Percentiles rank a stretch among this genome's conserved stretches.
These are phyloP conservation scores for Syzygium oleosum DNA, from an alignment of 345 rosid species.

Conservation along the genomic window DNA sequence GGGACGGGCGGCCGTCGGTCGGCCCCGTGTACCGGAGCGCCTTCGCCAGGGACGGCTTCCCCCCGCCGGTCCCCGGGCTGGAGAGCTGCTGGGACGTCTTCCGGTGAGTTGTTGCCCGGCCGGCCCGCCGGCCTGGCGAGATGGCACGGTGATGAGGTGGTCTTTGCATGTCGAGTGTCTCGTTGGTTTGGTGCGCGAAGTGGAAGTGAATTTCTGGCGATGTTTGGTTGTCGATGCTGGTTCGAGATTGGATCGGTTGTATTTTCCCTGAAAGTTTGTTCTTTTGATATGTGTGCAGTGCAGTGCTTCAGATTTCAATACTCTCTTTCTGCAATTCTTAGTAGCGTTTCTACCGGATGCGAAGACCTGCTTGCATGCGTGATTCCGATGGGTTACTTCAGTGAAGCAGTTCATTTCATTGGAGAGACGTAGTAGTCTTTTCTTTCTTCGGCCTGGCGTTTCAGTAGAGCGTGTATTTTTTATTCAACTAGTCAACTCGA, in stretches of 20 bases:
- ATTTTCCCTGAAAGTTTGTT: background rate
- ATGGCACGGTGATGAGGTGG: background rate
- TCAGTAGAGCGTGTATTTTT: background rate
- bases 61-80: conserved; percentile 62
- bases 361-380: background rate
- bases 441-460: background rate
- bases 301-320: background rate
- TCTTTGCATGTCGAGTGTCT: background rate
- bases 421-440: background rate
- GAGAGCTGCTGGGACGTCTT: conserved; percentile 95
- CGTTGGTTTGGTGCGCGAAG: background rate
- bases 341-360: background rate
- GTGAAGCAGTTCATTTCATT: background rate
- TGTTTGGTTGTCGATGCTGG: background rate
- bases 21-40: conserved; percentile 87
- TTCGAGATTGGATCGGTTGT: background rate
- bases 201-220: background rate
- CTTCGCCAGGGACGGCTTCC: conserved; percentile 73
- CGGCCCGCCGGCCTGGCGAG: background rate
- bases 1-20: conserved; percentile 57
- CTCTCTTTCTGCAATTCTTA: background rate
- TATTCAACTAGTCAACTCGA: background rate
- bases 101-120: conserved; percentile 34
- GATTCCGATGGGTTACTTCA: background rate
- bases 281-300: background rate